Evolutionary conservation across 2,329 filamentous ascomycete species (phyloP), one percentile per base, ranked within the genome.

Genomic region (Helminthosporium solani): DNA sequence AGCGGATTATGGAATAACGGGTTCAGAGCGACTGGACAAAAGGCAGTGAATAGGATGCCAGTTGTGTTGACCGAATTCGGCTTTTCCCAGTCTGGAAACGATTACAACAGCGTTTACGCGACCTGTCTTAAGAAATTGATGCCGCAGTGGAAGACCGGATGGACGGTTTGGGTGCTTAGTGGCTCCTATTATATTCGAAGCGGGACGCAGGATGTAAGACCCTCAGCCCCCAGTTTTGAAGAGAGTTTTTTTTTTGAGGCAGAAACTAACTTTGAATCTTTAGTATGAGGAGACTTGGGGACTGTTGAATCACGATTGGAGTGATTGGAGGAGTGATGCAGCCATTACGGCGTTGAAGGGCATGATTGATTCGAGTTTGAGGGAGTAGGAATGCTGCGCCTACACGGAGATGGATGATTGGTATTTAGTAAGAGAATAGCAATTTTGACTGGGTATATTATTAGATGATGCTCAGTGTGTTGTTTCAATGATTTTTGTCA

Each of bases 21-120:
- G 0, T 84, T 81, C 69, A 70, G 77, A 54, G 78, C 79, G 1
- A 71, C 79, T 1, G 70, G 75, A 50, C 49, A 67, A 0, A 57
- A 62, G 3, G 67, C 70, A 9, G 67, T 65, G 34, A 76, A 75
- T 30, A 60, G 70, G 21, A 75, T 79, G 58, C 80, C 81, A 2
- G 64, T 83, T n/a, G 72, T 81, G 39, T 62, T 84, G 34, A 79
- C 77, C 44, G 81, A 84, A 69, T 84, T 84, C 53, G 81, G 81
- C 23, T 80, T 60, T 21, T 48, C 45, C 1, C 58, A 67, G 33
- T 46, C 78, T 36, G 75, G 73, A 46, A 75, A 75, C 67, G 75
- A 74, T 14, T 70, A 72, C 34, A 78, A 80, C 36, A 58, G 70
- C 42, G 60, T 58, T 1, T 83, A 82, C 57, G 70, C 81, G 36